Evolutionary conservation across 2,329 filamentous ascomycete genomes (phyloP).

Genomic region (Lithohypha guttulata): DNA sequence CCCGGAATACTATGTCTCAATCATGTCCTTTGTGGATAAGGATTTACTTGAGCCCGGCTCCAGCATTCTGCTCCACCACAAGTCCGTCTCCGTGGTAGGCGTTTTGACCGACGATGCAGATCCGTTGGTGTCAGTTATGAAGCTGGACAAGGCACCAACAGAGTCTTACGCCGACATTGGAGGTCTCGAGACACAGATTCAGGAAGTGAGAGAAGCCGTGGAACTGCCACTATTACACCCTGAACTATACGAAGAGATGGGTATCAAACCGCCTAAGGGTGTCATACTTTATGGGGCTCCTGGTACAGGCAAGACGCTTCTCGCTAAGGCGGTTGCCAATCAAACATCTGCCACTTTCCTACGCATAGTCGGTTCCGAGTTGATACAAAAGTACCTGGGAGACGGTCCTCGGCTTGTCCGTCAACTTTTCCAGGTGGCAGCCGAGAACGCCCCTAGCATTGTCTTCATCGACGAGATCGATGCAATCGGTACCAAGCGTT

Average conservation of each 20-base stretch:
- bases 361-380: conserved; percentile 89
- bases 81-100: conserved; percentile 94
- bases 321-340: conserved; percentile 96
- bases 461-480: conserved; percentile 99
- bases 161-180: conserved; percentile 98
- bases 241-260: conserved; percentile 98
- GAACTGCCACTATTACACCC: conserved; percentile 90
- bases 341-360: conserved; percentile 98
- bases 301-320: conserved; percentile 88
- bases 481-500: conserved; percentile 96
- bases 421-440: conserved; percentile 82
- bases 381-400: conserved; percentile 98
- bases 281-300: conserved; percentile 97
- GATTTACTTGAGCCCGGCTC: conserved; percentile 93
- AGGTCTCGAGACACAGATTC: conserved; percentile 87
- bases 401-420: conserved; percentile 90
- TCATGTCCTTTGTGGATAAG: conserved; percentile 99
- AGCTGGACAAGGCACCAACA: conserved; percentile 95
- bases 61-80: conserved; percentile 90
- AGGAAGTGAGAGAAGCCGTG: conserved; percentile 94
- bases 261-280: conserved; percentile 98
- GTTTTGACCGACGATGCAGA: conserved; percentile 94
- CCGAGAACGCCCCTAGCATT: conserved; percentile 91
- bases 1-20: conserved; percentile 97
- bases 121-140: conserved; percentile 95